phyloP scores from a whole-genome alignment of 2,329 filamentous ascomycete species.

The Pseudopithomyces maydicus region DNA sequence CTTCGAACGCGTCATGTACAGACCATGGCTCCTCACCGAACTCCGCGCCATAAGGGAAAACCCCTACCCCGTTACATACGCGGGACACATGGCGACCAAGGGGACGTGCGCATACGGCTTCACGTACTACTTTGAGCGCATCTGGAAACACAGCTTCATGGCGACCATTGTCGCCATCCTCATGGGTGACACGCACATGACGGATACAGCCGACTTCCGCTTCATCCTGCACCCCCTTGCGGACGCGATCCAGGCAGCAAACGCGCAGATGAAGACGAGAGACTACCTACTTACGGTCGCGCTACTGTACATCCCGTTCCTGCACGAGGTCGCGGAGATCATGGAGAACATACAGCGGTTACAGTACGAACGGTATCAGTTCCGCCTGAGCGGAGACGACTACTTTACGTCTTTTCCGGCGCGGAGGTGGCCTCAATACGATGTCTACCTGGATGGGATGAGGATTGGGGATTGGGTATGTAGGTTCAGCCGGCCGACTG shows the following conservation, averaged over 20 bases:
- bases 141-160: not conserved
- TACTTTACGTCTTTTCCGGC: too few species aligned
- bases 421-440: not conserved
- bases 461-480: not conserved
- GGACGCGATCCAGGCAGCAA: not conserved
- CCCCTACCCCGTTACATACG: not conserved
- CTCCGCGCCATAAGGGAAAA: not conserved
- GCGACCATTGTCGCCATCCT: not conserved
- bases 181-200: not conserved
- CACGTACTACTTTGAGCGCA: not conserved
- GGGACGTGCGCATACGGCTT: not conserved
- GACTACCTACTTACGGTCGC: not conserved
- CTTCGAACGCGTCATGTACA: not conserved
- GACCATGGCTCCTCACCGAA: not conserved
- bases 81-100: not conserved
- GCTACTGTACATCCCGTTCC: not conserved
- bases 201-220: not conserved
- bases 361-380: not conserved
- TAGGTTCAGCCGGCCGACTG: too few species aligned
- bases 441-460: not conserved
- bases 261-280: not conserved
- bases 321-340: not conserved
- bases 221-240: not conserved
- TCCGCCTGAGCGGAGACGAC: not conserved
- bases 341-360: not conserved